Base-by-base conservation (phyloP, 371 early-diverging fungal genomes). In the Rhizopus stolonifer region DNA sequence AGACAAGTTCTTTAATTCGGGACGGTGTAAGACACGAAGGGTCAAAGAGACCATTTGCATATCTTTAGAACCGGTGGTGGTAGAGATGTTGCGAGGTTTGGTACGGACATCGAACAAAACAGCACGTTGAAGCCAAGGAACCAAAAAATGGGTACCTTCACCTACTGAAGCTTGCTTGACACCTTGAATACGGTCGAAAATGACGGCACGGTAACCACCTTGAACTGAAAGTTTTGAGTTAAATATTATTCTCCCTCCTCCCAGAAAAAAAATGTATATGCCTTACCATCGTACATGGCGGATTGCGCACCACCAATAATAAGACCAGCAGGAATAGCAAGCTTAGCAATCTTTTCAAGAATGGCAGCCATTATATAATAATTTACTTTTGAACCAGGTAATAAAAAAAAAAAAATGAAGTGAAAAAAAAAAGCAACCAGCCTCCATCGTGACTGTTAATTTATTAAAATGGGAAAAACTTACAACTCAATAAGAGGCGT, bases 81-180 rank as follows among this genome's bases (percentile, higher is more conserved):
- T 95, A 34, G 94, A 89, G 65, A 98, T 97, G 77, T 94, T 92
- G 59, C 99, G 88, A 33, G 99, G 98, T 61, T 88, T 86, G 52
- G 94, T 95, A 61, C 98, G 90, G 38, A 91, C 91, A 65, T 95
- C 94, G 48, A 85, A 89, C n/a, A 81, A 58, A 51, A 91, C 79
- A 3, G 92, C 90, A 64, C 72, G 79, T 65, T 87, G 85, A 51
- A 94, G 79, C 94, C 96, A 95, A 31, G 98, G 98, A 39, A 98
- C 70, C 56, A 96, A 80, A 66, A 99, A 96, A 74, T 99, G 99
- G 25, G 98, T 99, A 45, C 99, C 99, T 61, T 99, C 99, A 46
- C 86, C 88, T 32, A 83, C 64, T 7, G 93, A 87, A 14, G 69
- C 69, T 49, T 79, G 74, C 69, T 89, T 85, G 17, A 98, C 95